A percentile compares a stretch with the other conserved stretches of the same genome.
phyloP scores from a whole-genome alignment of 805 yeast genomes.

The Cyberlindnera suaveolens region DNA sequence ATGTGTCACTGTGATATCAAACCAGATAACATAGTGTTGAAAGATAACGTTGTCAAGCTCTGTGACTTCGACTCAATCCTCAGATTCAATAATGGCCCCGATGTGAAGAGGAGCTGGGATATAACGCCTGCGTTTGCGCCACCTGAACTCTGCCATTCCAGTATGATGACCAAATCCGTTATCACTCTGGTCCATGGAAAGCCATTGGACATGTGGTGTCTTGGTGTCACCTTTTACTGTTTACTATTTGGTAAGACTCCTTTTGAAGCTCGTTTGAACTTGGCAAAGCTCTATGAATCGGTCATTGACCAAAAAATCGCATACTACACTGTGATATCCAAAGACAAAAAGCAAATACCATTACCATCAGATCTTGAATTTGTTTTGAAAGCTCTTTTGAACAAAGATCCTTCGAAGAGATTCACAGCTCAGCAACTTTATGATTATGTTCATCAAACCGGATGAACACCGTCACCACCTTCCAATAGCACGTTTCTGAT shows the following conservation, averaged over 20 bases:
- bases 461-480: conserved; percentile 11
- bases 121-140: conserved; percentile 11
- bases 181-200: not conserved
- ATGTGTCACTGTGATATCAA: conserved; percentile 10
- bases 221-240: conserved; percentile 6
- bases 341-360: not conserved
- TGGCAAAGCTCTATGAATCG: not conserved
- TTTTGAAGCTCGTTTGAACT: not conserved
- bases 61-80: conserved; percentile 8
- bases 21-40: conserved; percentile 7
- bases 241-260: conserved; percentile 5
- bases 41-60: conserved; percentile 1
- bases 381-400: not conserved
- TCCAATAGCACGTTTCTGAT: conserved; percentile 27
- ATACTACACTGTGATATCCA: not conserved
- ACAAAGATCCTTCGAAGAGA: conserved; percentile 2
- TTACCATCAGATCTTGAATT: not conserved
- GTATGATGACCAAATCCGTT: not conserved
- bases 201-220: conserved; percentile 8
- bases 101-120: conserved; percentile 1
- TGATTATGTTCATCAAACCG: conserved; percentile 26
- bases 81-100: not conserved
- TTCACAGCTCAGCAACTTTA: not conserved
- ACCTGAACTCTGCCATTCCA: conserved; percentile 7
- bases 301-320: not conserved